phyloP scores from a whole-genome alignment of 345 rosid species.

The Eucalyptus guilfoylei region DNA sequence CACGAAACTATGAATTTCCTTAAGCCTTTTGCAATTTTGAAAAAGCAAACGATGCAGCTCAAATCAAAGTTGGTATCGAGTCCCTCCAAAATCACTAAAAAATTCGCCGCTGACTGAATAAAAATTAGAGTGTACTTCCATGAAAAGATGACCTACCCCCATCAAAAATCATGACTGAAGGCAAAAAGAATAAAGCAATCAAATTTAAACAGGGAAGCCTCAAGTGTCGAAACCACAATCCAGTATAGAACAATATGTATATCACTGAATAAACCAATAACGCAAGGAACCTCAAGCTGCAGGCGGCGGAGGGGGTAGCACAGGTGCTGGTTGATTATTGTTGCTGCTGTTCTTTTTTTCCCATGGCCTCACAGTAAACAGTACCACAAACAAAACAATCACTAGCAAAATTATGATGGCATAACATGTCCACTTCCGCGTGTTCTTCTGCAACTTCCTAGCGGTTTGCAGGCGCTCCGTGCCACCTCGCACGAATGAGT shows the following conservation, averaged over 20 bases:
- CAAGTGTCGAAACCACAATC: background rate
- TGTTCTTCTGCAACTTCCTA: slow-evolving; percentile 40
- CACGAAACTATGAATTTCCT: background rate
- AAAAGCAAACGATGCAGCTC: background rate
- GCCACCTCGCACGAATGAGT: slow-evolving; percentile 53
- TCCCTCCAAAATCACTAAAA: background rate
- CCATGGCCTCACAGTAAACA: slow-evolving; percentile 21
- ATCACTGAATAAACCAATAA: background rate
- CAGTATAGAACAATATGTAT: background rate
- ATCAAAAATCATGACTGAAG: background rate
- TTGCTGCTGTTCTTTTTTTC: background rate
- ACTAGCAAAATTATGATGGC: slow-evolving; percentile 22
- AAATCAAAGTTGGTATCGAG: background rate
- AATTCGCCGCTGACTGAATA: background rate
- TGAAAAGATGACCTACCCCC: background rate
- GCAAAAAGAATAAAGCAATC: background rate
- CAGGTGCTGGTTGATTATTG: background rate
- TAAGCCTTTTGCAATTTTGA: background rate
- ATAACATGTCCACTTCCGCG: slow-evolving; percentile 58
- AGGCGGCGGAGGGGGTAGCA: background rate
- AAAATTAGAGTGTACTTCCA: background rate
- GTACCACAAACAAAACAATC: slow-evolving; percentile 16
- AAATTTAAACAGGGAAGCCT: background rate
- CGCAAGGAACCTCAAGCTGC: background rate
- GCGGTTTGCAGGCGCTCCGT: slow-evolving; percentile 40